phyloP scores from a whole-genome alignment of 257 asterid genomes.

The Linderniella brevidens region DNA sequence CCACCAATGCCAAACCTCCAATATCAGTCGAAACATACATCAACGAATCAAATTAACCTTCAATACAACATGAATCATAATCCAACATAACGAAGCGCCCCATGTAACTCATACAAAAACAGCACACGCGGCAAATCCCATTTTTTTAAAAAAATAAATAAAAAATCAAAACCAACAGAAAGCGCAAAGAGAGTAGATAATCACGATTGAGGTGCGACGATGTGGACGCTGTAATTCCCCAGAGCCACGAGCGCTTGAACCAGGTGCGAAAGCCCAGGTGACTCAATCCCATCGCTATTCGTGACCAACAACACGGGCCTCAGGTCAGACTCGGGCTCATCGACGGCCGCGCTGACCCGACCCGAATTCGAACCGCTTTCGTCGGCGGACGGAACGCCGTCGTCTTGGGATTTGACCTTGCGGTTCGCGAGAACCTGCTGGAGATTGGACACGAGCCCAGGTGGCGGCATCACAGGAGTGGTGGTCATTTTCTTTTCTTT shows the following conservation, averaged over 20 bases:
- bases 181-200: not conserved
- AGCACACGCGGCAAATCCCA: not conserved
- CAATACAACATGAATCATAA: too few relatives aligned
- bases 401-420: slow-evolving; percentile 17
- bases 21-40: too few relatives aligned
- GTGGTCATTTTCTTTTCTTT: too few relatives aligned
- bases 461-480: slow-evolving; percentile 39
- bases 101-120: too few relatives aligned
- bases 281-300: slow-evolving; percentile 76
- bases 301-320: slow-evolving; percentile 69
- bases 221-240: slow-evolving; percentile 28
- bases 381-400: slow-evolving; percentile 14
- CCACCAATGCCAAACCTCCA: too few relatives aligned
- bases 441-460: slow-evolving; percentile 79
- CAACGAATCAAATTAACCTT: too few relatives aligned
- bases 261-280: slow-evolving; percentile 54
- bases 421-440: slow-evolving; percentile 52
- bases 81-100: too few relatives aligned
- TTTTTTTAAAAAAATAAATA: too few relatives aligned
- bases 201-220: slow-evolving; percentile 21
- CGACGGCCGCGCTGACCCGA: too few relatives aligned
- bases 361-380: too few relatives aligned
- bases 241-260: slow-evolving; percentile 28
- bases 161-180: not conserved
- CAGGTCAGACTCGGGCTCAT: too few relatives aligned